Conservation (phyloP, 148 eudicot species). For the Cornus suecica region DNA sequence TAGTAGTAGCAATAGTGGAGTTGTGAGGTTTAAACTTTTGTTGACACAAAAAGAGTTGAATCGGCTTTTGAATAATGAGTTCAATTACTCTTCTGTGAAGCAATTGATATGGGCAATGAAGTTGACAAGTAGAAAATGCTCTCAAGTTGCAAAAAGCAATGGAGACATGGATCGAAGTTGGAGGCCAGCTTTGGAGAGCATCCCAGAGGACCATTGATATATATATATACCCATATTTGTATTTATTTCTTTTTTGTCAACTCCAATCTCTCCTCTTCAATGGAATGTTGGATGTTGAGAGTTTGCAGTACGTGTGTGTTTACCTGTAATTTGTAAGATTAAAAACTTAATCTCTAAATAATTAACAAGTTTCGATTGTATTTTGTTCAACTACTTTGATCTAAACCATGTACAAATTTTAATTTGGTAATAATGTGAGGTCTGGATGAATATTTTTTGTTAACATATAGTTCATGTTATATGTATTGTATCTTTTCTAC, state of each 20-base stretch:
- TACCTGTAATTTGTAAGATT: too few species aligned
- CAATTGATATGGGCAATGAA: conserved; percentile 9
- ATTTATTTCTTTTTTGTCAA: not conserved
- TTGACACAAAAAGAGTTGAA: conserved; percentile 19
- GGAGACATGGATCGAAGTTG: not conserved
- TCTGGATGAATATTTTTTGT: too few species aligned
- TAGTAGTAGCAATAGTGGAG: not conserved
- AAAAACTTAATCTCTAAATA: too few species aligned
- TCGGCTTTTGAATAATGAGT: conserved; percentile 4
- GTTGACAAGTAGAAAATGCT: conserved; percentile 3
- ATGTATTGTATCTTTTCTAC: too few species aligned
- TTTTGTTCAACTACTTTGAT: too few species aligned
- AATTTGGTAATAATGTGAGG: too few species aligned
- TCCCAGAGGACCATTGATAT: conserved; percentile 4
- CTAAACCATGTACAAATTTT: too few species aligned
- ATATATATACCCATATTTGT: not conserved
- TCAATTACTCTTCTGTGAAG: conserved; percentile 1
- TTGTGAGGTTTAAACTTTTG: conserved; percentile 20
- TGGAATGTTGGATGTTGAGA: too few species aligned
- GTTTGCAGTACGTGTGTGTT: too few species aligned
- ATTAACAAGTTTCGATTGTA: too few species aligned
- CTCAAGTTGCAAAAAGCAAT: not conserved
- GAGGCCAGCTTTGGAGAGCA: conserved; percentile 14
- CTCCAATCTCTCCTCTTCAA: not conserved
- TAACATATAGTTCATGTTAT: too few species aligned